Conservation (phyloP, 345 rosid genomes). For the Trapa bicornis region DNA sequence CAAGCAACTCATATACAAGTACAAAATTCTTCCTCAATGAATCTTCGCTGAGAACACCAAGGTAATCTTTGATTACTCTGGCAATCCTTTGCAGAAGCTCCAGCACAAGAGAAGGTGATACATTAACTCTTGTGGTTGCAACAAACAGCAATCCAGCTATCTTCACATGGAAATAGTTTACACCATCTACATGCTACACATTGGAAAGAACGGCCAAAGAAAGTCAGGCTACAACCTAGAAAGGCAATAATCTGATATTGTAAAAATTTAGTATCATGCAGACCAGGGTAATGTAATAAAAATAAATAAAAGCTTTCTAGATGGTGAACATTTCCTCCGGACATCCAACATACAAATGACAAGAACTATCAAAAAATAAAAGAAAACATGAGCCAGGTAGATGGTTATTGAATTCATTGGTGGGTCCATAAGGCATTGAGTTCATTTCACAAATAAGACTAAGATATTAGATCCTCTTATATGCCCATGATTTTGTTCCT, state of each 20-base stretch:
- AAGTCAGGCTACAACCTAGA: not conserved
- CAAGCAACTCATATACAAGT: slow-evolving; percentile 93
- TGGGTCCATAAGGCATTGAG: not conserved
- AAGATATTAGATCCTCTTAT: too few relatives aligned
- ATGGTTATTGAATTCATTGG: not conserved
- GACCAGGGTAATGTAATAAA: not conserved
- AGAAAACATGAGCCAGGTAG: not conserved
- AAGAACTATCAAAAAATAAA: not conserved
- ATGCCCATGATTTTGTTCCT: too few relatives aligned
- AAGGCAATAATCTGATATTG: not conserved
- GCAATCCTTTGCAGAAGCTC: slow-evolving; percentile 96
- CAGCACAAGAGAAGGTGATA: slow-evolving; percentile 88
- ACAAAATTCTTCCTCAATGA: slow-evolving; percentile 85
- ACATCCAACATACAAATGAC: not conserved
- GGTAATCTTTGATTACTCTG: slow-evolving; percentile 92
- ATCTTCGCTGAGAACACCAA: slow-evolving; percentile 92
- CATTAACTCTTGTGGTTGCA: slow-evolving; percentile 86
- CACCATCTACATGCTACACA: slow-evolving; percentile 76
- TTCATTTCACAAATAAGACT: too few relatives aligned
- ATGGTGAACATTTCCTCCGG: not conserved
- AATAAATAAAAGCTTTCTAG: not conserved
- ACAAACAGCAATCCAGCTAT: slow-evolving; percentile 87
- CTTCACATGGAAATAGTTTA: slow-evolving; percentile 95
- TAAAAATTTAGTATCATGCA: not conserved
- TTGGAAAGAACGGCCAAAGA: not conserved